phyloP scores from a whole-genome alignment of 148 eudicot species.

The Persicaria tinctoria region DNA sequence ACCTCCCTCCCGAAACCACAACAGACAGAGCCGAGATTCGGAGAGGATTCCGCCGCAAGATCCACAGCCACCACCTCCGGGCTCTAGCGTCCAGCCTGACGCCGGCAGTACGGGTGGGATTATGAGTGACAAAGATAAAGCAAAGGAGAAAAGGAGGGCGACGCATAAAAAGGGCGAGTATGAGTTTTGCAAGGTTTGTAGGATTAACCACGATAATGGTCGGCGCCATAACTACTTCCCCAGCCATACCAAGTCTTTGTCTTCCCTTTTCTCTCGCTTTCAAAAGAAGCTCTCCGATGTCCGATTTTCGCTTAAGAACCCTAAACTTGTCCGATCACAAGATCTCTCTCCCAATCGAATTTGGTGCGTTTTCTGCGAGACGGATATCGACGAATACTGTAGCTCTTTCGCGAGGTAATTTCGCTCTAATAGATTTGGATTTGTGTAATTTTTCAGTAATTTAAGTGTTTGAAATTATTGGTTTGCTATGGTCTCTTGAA shows the following conservation, averaged over 20 bases:
- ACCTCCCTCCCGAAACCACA: too few species aligned
- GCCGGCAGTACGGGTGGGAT: not conserved
- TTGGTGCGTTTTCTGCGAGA: constrained; percentile 84
- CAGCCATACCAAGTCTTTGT: constrained; percentile 53
- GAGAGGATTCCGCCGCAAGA: too few species aligned
- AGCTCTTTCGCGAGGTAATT: constrained; percentile 47
- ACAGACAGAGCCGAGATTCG: too few species aligned
- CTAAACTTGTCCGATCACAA: constrained; percentile 29
- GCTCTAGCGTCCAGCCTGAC: not conserved
- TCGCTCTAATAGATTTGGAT: not conserved
- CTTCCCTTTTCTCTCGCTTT: constrained; percentile 63
- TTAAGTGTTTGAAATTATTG: not conserved
- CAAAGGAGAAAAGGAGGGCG: constrained; percentile 19
- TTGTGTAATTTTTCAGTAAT: not conserved
- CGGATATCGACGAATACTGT: constrained; percentile 33
- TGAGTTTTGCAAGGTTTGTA: constrained; percentile 67
- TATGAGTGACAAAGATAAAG: not conserved
- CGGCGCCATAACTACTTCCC: constrained; percentile 77
- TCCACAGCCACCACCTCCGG: too few species aligned
- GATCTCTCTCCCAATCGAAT: constrained; percentile 31
- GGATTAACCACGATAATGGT: constrained; percentile 73
- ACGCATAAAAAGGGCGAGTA: constrained; percentile 22
- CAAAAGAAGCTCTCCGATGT: constrained; percentile 40
- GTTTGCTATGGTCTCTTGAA: constrained; percentile 20
- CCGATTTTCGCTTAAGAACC: constrained; percentile 44